Base-by-base conservation (phyloP, 352 stramenopile species). In the Phytophthora pseudosyringae region DNA sequence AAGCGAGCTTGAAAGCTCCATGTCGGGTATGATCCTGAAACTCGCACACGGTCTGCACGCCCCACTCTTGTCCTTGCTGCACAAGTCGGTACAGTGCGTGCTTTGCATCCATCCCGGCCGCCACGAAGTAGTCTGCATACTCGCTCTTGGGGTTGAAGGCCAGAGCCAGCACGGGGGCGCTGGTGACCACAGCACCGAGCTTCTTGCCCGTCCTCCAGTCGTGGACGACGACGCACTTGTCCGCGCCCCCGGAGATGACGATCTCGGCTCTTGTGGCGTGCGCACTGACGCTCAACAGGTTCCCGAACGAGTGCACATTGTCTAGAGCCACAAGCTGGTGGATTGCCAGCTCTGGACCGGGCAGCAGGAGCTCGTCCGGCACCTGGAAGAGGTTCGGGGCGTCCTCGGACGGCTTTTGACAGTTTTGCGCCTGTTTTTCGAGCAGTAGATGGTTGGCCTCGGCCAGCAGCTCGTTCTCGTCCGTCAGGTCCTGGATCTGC, bases 1-100 rank as follows among this genome's bases (percentile, higher is more conserved):
- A 95, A 35, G 70, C 82, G 8, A 90, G 44, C 31, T 80, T 79
- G 61, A 95, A 87, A 2, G 80, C 70, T 25, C 87, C 87, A 5
- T 85, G 83, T 9, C 87, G 79, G 25, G 59, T 89, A 61, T 95
- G 85, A 43, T 95, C 83, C 21, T 90, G 81, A 64, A 93, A 90
- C 16, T 69, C 18, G 1, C 58, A 59, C 39, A 92, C 53, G 35
- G 63, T 69, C 15, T 76, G 49, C 6, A 95, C 70, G 11, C 33
- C 38, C 77, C 75, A 89, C 25, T 64, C 64, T 6, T 83, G 64
- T 7, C 9, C 49, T 21, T 72, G 54, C 12, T 59, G 35, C 28
- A 69, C 57, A 3, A 95, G 67, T 36, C 63, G 71, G 48, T 88
- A 84, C 13, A 95, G 49, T 2, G 62, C 78, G 50, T 92, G 81